Percentiles rank a stretch among this genome's conserved stretches.
These are phyloP conservation scores for Epithemia pelagica DNA, from an alignment of 108 stramenopile genomes.

Conservation along the genomic window DNA sequence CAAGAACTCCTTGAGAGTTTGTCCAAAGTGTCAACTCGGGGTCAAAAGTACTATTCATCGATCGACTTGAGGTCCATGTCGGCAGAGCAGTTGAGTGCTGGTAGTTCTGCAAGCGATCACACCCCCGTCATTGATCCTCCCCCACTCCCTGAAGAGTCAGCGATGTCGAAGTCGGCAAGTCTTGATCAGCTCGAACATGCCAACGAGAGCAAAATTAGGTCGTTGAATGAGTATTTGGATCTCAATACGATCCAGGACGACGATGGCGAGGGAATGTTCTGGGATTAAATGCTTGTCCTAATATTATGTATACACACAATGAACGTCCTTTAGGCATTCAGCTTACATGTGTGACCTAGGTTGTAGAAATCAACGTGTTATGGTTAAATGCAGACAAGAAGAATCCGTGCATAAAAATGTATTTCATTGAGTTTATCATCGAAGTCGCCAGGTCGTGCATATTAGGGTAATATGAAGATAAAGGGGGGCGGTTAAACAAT, in stretches of 20 bases:
- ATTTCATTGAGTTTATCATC: not conserved
- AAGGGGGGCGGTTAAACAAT: too few species aligned
- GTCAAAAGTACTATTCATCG: conserved; percentile 57
- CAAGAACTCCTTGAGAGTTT: conserved; percentile 84
- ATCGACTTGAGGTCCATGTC: conserved; percentile 46
- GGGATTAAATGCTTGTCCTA: not conserved
- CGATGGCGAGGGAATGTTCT: conserved; percentile 68
- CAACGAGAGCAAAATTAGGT: conserved; percentile 21
- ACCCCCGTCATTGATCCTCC: not conserved
- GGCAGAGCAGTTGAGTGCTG: conserved; percentile 7
- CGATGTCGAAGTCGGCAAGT: conserved; percentile 15
- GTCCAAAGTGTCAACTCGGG: conserved; percentile 66
- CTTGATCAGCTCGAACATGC: conserved; percentile 9
- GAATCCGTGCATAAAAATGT: conserved; percentile 5
- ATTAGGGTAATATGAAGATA: not conserved
- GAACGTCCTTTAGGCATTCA: not conserved
- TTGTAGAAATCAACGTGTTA: too few species aligned
- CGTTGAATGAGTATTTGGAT: conserved; percentile 43
- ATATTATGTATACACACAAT: not conserved
- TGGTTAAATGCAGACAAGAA: too few species aligned
- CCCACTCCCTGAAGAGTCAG: conserved; percentile 13
- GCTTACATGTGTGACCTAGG: not conserved
- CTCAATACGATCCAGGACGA: conserved; percentile 49
- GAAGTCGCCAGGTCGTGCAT: not conserved
- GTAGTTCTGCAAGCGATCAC: not conserved